Evolutionary conservation across 176 grass and related monocot species (phyloP), one percentile per base, ranked within the genome.

Genomic region (Stipa capillata): DNA sequence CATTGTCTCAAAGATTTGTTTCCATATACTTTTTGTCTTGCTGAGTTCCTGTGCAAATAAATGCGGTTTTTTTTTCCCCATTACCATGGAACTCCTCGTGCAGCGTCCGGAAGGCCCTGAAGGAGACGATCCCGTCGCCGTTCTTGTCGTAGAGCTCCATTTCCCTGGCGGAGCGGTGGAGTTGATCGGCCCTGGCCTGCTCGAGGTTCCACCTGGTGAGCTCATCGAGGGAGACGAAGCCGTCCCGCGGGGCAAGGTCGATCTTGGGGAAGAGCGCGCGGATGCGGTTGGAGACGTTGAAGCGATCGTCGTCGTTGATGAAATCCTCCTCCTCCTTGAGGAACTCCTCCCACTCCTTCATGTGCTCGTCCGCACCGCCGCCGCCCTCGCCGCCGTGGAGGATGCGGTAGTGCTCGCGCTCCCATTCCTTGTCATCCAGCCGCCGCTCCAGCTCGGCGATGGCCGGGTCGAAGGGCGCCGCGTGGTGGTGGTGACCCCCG

Each of bases 141-240:
- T 91, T 84, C 84, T 91, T 91, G 74, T 97, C 82, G 63, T 93
- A 88, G 48, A 97, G 91, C 72, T 93, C 90, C 88, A 93, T 86
- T 73, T 97, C 94, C 69, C 88, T 84, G 12, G 80, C 54, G 6
- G 88, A 87, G 67, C 88, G 88, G 41, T 97, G 86, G 69, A 89
- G 72, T 81, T 75, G 81, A 72, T 89, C 76, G 44, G 77, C 82
- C 59, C 73, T 83, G 28, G 77, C 83, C 85, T 97, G 88, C 64
- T 86, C 73, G 80, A 97, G 80, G 42, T 91, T 92, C 94, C 94
- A 93, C 32, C 59, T 64, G 53, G 45, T 47, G 52, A 97, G 88
- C 81, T 97, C 94, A 1, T 91, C 84, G 63, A 89, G 70, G 32
- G 91, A 89, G 37, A 93, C 79, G 59, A 89, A 85, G 4, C 89